Conservation (phyloP, 768 basidiomycete genomes). For the Pleurotus sapidus region DNA sequence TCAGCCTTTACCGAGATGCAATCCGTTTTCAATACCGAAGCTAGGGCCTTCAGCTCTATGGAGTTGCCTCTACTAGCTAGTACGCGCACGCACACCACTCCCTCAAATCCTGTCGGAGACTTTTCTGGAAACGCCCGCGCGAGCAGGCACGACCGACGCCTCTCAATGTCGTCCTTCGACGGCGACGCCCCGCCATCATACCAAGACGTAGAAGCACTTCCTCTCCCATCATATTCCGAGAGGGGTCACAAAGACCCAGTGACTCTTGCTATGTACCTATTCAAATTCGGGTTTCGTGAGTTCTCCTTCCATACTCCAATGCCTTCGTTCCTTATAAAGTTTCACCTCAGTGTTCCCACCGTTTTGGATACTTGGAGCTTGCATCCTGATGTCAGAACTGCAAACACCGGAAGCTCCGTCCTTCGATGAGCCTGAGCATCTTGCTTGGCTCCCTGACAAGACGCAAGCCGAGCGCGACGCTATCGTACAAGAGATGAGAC, state of each 20-base stretch:
- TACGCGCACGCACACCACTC: neutral
- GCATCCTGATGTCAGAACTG: conserved; percentile 39
- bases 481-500: conserved; percentile 45
- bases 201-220: conserved; percentile 2
- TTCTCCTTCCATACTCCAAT: conserved; percentile 2
- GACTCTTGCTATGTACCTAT: conserved; percentile 43
- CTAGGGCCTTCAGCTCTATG: neutral
- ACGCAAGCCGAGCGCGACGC: conserved; percentile 46
- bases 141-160: conserved; percentile 6
- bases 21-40: neutral
- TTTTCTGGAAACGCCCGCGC: conserved; percentile 1
- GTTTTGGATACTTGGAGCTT: conserved; percentile 41
- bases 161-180: neutral
- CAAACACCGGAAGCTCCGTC: conserved; percentile 20
- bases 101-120: neutral
- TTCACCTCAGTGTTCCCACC: conserved; percentile 39
- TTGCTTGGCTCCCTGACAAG: conserved; percentile 51
- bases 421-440: neutral
- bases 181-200: conserved; percentile 8
- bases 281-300: conserved; percentile 50
- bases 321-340: neutral
- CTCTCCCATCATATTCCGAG: conserved; percentile 2
- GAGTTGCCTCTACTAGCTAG: neutral
- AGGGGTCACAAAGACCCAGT: conserved; percentile 29
- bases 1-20: neutral